Evolutionary conservation across 1,284 basidiomycete genomes (phyloP), one percentile per base, ranked within the genome.

Genomic region (Ustilago vetiveriae): DNA sequence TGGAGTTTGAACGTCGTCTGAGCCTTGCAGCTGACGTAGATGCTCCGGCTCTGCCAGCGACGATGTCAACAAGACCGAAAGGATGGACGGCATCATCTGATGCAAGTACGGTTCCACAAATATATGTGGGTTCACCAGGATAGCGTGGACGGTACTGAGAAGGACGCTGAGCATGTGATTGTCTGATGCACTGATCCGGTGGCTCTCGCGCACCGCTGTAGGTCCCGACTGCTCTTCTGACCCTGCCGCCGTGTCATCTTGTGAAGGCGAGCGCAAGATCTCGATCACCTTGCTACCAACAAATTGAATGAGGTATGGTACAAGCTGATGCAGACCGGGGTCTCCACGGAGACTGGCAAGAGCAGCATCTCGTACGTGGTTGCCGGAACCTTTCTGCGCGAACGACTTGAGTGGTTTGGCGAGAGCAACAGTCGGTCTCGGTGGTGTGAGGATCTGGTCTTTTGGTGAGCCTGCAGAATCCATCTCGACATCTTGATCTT

Each of bases 91-190:
- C 11, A 98, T 88, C 42, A 98, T 87, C 89, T 98, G 95, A 79
- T 98, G 95, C 5, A 98, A 86, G 91, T 95, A 62, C 14, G 94
- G 95, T 83, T 98, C 95, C 24, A 98, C 88, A 78, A 95, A 97
- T n/a, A 98, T 3, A 89, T 90, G 48, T 86, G 86, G 81, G 94
- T 98, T 71, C 30, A 68, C 54, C 24, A 80, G 62, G 38, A 80
- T 57, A 8, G 75, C 73, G 39, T 77, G 72, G 30, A 81, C 51
- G 19, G 79, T 74, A 56, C 63, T 59, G 29, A 80, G 62, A 58
- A 81, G 75, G 3, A 71, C 71, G 23, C 67, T 42, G n/a, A 81
- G 63, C 50, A 73, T 63, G 46, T 74, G 67, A 23, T 63, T 74
- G 40, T 71, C 72, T 6, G 59, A 63, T 1, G 48, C 40, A 40